Conservation (phyloP, 345 rosid species). For the Eucalyptus victrix region DNA sequence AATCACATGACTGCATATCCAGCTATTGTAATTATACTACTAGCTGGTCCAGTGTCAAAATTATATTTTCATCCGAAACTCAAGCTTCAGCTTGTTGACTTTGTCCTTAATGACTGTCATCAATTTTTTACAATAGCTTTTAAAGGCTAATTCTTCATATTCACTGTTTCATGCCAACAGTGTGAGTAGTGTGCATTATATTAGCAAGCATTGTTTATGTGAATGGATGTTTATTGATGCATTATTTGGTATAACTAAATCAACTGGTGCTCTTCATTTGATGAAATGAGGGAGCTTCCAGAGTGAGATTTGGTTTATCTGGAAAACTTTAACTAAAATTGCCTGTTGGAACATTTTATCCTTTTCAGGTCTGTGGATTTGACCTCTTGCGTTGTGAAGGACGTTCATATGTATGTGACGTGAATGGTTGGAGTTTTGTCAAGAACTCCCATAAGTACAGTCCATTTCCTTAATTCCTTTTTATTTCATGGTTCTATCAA, state of each 20-base stretch:
- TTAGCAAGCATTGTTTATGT: neutral
- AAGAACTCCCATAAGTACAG: slow-evolving; percentile 94
- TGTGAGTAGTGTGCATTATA: neutral
- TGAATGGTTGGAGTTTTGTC: slow-evolving; percentile 99
- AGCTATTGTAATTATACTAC: neutral
- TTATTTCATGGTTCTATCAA: neutral
- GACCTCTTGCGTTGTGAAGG: slow-evolving; percentile 98
- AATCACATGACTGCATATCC: neutral
- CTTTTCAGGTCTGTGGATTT: slow-evolving; percentile 92
- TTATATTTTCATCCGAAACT: neutral
- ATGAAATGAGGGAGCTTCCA: neutral
- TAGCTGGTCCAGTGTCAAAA: neutral
- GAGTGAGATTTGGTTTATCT: neutral
- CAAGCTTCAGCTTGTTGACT: neutral
- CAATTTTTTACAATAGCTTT: neutral
- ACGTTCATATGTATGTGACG: slow-evolving; percentile 95
- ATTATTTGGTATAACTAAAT: neutral
- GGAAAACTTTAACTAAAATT: neutral
- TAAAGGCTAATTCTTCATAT: neutral
- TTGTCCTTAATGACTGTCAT: neutral
- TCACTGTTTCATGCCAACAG: neutral
- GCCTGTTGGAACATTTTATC: neutral
- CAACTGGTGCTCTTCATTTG: neutral
- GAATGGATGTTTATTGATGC: neutral
- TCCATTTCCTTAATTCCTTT: neutral